Evolutionary conservation across 2,329 filamentous ascomycete genomes (phyloP), one percentile per base, ranked within the genome.

Genomic region (Lojkania enalia): DNA sequence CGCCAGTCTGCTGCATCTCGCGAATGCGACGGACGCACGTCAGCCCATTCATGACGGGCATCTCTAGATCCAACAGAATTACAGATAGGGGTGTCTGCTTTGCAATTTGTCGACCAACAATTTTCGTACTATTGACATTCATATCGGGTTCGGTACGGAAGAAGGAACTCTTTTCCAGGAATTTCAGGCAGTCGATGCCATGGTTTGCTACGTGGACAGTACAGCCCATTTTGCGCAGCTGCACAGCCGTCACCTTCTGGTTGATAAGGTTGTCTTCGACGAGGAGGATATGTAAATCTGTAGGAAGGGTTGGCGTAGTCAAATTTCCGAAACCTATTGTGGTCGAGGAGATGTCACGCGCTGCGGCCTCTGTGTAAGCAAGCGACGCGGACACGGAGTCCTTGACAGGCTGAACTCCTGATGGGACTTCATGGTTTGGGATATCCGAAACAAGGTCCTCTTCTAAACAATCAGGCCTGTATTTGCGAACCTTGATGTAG

Each of bases 191-290:
- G 47, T 73, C 70, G 20, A 47, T 48, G 4, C 71, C 71, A 39
- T 74, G 63, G 25, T 67, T 67, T 1, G 71, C 71, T 5, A 72
- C 64, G 16, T 50, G 51, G 15, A 73, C 70, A 1, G 54, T 52
- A 46, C 65, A 69, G n/a, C 69, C 66, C 1, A 66, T 45, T 13
- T 64, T 67, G 2, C 56, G 55, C 7, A 74, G 60, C 30, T 73
- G 71, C 41, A 67, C 72, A 5, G 63, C 54, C n/a, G 73, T 58
- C 12, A 74, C 70, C 29, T 61, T 63, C 36, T 73, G 71, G 39
- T 74, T 73, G 29, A 73, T 60, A 4, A 71, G 52, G 31, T 74
- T 72, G 50, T 74, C 71, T 54, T 66, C 65, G 1, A 69, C 66
- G 11, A 69, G 44, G 1, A 69, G 54, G 12, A 68, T 54, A 20